Base-by-base conservation (phyloP, 2,329 filamentous ascomycete genomes). In the Didymella sp. region DNA sequence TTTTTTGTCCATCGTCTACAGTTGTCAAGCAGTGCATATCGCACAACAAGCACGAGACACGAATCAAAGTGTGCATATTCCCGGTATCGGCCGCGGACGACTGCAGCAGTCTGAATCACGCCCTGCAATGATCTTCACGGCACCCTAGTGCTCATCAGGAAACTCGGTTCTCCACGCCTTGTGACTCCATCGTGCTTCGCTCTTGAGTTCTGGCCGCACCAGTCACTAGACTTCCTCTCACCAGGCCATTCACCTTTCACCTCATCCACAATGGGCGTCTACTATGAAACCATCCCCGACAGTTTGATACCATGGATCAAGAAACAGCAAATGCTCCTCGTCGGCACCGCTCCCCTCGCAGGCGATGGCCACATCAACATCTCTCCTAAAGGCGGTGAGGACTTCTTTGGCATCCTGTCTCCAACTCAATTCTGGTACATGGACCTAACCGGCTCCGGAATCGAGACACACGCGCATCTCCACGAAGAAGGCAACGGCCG, bases 401-500 rank as follows among this genome's bases (percentile, higher is more conserved):
- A 73, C 27, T 77, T 76, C 58, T 79, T 79, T 54, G 78, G 78
- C 25, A 70, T 81, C 22, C 42, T 77, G 3, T 71, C 74, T 28
- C 64, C 74, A 6, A 71, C 67, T 5, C 71, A 72, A 0, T 81
- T 80, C 66, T 80, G 77, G 77, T 81, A 79, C 58, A 71, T 79
- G 62, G 79, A 81, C 50, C 68, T 80, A 0, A 74, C 72, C 1
- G 79, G 79, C 12, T 73, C 68, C 13, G 79, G 79, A 7, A 69
- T 76, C n/a, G 79, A 81, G 59, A 81, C 79, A 0, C 76, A 77
- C 27, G 69, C 73, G 0, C 79, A 81, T 50, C 62, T 81, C 9
- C 69, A 77, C 56, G 79, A 81, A 53, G 66, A 66, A 0, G 69
- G 65, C 2, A 81, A 81, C 61, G 78, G 77, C 2, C 58, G 61